Evolutionary conservation across 1,284 basidiomycete species (phyloP).

Genomic region (Sutorius eximius): DNA sequence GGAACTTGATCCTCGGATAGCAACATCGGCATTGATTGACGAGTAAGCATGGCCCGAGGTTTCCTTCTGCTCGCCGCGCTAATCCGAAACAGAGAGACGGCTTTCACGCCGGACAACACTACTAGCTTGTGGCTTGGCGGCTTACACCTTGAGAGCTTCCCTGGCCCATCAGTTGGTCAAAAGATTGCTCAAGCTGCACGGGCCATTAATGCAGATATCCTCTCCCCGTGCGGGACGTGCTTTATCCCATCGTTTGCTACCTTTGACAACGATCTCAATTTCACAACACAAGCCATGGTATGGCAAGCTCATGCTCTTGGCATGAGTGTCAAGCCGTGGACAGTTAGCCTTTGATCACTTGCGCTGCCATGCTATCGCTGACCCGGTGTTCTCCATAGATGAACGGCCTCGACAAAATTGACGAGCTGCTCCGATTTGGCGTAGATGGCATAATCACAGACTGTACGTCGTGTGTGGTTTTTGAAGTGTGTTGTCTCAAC

Average conservation of each 20-base stretch:
- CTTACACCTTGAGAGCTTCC: slow-evolving; percentile 54
- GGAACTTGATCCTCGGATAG: slow-evolving; percentile 52
- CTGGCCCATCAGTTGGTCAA: slow-evolving; percentile 52
- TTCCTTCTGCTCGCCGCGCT: slow-evolving; percentile 8
- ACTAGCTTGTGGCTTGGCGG: slow-evolving; percentile 65
- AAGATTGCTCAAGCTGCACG: slow-evolving; percentile 66
- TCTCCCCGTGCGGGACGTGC: slow-evolving; percentile 62
- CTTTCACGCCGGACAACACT: slow-evolving; percentile 38
- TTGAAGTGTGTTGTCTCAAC: slow-evolving; percentile 4
- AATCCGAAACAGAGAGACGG: slow-evolving; percentile 41
- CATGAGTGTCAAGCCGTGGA: slow-evolving; percentile 70
- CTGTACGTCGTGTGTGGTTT: slow-evolving; percentile 36
- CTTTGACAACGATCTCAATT: slow-evolving; percentile 48
- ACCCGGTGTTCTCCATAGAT: slow-evolving; percentile 39
- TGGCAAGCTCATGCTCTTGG: slow-evolving; percentile 62
- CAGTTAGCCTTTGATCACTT: slow-evolving; percentile 45
- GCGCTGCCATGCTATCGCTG: slow-evolving; percentile 6
- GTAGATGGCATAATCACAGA: slow-evolving; percentile 77
- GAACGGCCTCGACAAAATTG: slow-evolving; percentile 58
- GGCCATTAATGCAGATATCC: slow-evolving; percentile 62
- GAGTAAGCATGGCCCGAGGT: slow-evolving; percentile 41
- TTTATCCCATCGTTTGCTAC: slow-evolving; percentile 27
- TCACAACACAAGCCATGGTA: slow-evolving; percentile 70
- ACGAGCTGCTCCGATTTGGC: slow-evolving; percentile 57
- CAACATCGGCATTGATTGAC: slow-evolving; percentile 61